Conservation (phyloP, 2,329 filamentous ascomycete species). For the Microcyclospora tardicrescens region DNA sequence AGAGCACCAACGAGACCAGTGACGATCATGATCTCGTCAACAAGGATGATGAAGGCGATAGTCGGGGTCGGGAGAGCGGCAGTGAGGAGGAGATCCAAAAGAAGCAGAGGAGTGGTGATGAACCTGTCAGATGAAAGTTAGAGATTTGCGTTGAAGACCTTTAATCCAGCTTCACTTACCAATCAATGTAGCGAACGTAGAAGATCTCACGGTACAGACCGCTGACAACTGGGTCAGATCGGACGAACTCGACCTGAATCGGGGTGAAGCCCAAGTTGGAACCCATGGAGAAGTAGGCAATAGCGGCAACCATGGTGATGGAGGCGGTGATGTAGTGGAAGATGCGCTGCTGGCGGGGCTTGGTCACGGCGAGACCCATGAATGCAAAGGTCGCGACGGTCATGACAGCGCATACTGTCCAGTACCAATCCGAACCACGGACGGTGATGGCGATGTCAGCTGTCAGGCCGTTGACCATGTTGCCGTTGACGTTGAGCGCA, state of each 20-base stretch:
- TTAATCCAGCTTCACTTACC: slow-evolving; percentile 21
- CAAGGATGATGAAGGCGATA: slow-evolving; percentile 47
- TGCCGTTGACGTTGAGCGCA: slow-evolving; percentile 34
- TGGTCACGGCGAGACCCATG: slow-evolving; percentile 39
- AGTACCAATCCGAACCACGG: slow-evolving; percentile 51
- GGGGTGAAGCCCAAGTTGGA: slow-evolving; percentile 51
- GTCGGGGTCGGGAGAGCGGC: slow-evolving; percentile 52
- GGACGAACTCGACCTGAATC: slow-evolving; percentile 48
- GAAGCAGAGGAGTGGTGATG: slow-evolving; percentile 51
- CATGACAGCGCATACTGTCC: slow-evolving; percentile 49
- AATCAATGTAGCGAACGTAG: slow-evolving; percentile 54
- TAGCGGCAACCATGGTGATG: slow-evolving; percentile 45
- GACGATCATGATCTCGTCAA: slow-evolving; percentile 56
- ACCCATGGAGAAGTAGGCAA: slow-evolving; percentile 56
- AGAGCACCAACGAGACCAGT: slow-evolving; percentile 54
- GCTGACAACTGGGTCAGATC: slow-evolving; percentile 30
- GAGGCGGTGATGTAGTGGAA: slow-evolving; percentile 53
- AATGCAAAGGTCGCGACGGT: slow-evolving; percentile 40
- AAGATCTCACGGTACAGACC: slow-evolving; percentile 50
- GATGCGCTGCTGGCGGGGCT: slow-evolving; percentile 42
- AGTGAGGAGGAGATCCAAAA: slow-evolving; percentile 50
- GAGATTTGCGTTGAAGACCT: not conserved
- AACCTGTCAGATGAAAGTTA: slow-evolving; percentile 19
- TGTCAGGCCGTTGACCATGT: slow-evolving; percentile 32
- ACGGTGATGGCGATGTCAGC: slow-evolving; percentile 46